phyloP scores from a whole-genome alignment of 2,329 filamentous ascomycete species.

The Ceratocystis papillata region DNA sequence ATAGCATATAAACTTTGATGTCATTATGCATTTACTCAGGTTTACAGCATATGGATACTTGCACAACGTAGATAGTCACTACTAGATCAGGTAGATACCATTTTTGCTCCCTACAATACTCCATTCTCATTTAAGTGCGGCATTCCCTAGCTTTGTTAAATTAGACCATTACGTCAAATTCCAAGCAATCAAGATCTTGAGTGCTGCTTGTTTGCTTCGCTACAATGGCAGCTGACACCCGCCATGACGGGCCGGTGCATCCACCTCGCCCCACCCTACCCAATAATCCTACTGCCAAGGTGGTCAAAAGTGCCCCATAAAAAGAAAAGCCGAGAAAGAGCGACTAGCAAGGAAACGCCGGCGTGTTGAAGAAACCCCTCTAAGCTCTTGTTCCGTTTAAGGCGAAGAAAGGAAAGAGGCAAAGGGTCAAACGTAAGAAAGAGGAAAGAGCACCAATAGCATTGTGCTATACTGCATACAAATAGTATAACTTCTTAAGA shows the following conservation, averaged over 20 bases:
- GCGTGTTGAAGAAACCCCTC: not conserved
- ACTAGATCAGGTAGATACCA: no score
- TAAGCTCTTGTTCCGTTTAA: not conserved
- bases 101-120: no score
- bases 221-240: not conserved
- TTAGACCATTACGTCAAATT: not conserved
- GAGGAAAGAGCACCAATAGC: conserved; percentile 7
- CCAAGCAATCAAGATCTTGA: not conserved
- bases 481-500: not conserved
- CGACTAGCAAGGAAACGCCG: conserved; percentile 5
- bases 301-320: not conserved
- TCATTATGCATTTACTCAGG: no score
- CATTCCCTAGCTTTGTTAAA: no score
- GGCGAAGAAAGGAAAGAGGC: not conserved
- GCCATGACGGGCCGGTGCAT: conserved; percentile 2
- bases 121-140: no score
- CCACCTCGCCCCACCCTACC: not conserved
- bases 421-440: not conserved
- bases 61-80: no score
- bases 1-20: no score
- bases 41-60: no score
- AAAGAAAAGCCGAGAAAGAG: conserved; percentile 2
- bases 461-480: not conserved
- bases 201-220: not conserved
- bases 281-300: not conserved